Evolutionary conservation across 2,329 filamentous ascomycete genomes (phyloP), one percentile per base, ranked within the genome.

Genomic region (Amesomyces nigricolor): DNA sequence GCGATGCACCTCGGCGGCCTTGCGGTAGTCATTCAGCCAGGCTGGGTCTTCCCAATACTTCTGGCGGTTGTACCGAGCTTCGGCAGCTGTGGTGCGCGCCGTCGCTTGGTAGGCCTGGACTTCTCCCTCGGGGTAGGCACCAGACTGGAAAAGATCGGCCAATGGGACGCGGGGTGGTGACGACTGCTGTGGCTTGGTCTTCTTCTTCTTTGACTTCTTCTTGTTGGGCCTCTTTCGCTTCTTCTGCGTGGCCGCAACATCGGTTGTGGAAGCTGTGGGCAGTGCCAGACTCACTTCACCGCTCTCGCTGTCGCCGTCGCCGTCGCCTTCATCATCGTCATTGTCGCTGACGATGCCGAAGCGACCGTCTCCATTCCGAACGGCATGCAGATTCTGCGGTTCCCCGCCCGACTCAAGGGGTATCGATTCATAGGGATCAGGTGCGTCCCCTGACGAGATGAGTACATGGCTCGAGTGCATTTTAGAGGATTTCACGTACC

Each of bases 1-100:
- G 54, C 89, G 82, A 69, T 94, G 89, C 29, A 88, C 82, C 72
- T 92, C 88, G 29, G 88, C 87, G 47, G 80, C 88, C 58, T 90
- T 80, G 61, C 89, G 84, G 70, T 91, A 92, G 65, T 92, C 88
- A 53, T 78, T 78, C 46, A 92, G 73, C 73, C 88, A 90, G 14
- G 50, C 32, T 5, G 44, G 45, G 63, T 91, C 86, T 63, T 54
- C 56, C 51, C 47, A 50, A 7, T 51, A 17, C 11, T 30, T 48
- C 8, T 52, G 52, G n/a, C 11, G 9, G 39, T 49, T 47, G 39
- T 42, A 48, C 19, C 56, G 56, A 2, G n/a, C 4, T 26, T 58
- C 56, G 35, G 51, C 56, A 11, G 51, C 48, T 2, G 56, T 55
- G 4, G 48, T 55, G 7, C 56, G 56, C 1, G 48, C 51, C 30